Conservation (phyloP, 345 rosid genomes). For the Barbarea vulgaris region DNA sequence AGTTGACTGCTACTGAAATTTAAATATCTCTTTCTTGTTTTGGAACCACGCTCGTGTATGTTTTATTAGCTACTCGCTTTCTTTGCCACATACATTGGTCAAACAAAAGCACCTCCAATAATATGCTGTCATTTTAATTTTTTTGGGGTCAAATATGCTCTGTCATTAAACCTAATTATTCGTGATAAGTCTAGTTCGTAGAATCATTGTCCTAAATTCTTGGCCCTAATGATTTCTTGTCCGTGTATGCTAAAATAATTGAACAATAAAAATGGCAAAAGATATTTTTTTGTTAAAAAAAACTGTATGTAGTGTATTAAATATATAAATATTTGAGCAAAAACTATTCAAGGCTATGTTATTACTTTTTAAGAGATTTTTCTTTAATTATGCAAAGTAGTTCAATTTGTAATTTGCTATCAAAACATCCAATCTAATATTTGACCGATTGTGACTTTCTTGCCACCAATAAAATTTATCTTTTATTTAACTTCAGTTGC, state of each 20-base stretch:
- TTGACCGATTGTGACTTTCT: neutral
- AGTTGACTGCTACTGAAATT: conserved; percentile 35
- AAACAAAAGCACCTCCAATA: conserved; percentile 18
- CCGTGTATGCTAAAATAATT: neutral
- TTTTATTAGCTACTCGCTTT: conserved; percentile 34
- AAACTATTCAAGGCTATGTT: neutral
- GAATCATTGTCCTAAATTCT: neutral
- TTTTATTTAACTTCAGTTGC: no score
- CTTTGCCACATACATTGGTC: conserved; percentile 41
- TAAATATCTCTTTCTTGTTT: conserved; percentile 30
- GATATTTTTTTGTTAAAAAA: neutral
- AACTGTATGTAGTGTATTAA: no score
- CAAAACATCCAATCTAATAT: neutral
- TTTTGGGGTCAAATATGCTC: neutral
- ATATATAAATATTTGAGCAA: neutral
- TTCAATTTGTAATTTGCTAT: no score
- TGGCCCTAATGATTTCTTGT: neutral
- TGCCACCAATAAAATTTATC: neutral
- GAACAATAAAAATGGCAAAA: neutral
- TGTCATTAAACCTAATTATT: conserved; percentile 21
- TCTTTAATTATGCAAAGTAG: no score
- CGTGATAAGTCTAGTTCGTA: neutral
- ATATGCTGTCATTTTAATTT: no score
- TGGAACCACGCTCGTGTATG: conserved; percentile 36
- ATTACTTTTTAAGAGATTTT: no score